Evolutionary conservation across 495 filamentous ascomycete species (phyloP).

Genomic region (Glonium stellatum): DNA sequence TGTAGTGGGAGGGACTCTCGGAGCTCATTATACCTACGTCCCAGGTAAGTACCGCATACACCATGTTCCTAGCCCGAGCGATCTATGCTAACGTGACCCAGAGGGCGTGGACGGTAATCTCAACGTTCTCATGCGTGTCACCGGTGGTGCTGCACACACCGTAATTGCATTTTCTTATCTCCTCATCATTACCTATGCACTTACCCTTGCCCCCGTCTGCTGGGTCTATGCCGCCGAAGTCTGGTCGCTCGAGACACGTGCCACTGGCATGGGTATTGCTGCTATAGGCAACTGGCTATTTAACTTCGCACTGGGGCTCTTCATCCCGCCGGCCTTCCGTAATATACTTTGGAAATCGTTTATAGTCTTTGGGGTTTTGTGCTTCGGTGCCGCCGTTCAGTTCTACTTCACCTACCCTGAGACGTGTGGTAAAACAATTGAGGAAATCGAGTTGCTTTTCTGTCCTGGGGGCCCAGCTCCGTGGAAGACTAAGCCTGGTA

Average conservation of each 20-base stretch:
- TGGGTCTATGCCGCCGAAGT: constrained; percentile 76
- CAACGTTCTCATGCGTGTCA: constrained; percentile 59
- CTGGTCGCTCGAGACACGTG: constrained; percentile 67
- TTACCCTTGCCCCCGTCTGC: constrained; percentile 62
- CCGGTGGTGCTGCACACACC: constrained; percentile 55
- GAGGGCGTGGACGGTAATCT: constrained; percentile 55
- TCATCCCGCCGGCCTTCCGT: constrained; percentile 61
- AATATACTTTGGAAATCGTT: constrained; percentile 69
- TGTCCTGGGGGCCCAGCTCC: constrained; percentile 44
- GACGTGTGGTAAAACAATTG: constrained; percentile 61
- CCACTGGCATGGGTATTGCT: constrained; percentile 61
- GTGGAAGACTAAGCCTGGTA: constrained; percentile 56
- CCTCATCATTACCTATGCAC: constrained; percentile 67
- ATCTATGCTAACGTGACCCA: constrained; percentile 30
- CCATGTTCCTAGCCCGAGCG: not conserved
- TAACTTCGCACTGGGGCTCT: constrained; percentile 67
- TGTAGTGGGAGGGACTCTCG: constrained; percentile 54
- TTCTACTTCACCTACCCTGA: constrained; percentile 66
- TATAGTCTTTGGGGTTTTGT: constrained; percentile 69
- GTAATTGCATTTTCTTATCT: constrained; percentile 75
- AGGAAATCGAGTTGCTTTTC: constrained; percentile 64
- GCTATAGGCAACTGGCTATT: constrained; percentile 69
- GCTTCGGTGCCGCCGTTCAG: constrained; percentile 54
- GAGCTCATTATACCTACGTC: constrained; percentile 42
- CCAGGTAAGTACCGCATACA: constrained; percentile 6